Evolutionary conservation across 164 flowering plant species (phyloP), one percentile per base, ranked within the genome.

Genomic region (Annona squamosa): DNA sequence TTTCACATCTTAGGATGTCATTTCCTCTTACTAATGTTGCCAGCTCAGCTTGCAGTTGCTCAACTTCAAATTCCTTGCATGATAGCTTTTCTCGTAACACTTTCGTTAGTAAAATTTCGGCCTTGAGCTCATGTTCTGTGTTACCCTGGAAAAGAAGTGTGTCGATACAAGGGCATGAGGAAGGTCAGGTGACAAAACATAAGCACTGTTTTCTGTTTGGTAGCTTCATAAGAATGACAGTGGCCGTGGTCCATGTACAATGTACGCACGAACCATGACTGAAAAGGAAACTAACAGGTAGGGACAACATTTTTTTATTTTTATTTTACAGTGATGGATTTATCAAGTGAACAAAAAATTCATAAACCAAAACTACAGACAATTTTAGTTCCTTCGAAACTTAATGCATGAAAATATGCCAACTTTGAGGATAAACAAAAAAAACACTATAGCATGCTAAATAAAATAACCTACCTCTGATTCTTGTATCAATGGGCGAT

Each of bases 11-110:
- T 43, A 96, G 90, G 48, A 90, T 83, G 72, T 91, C 96, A 74
- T 85, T 85, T 9, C 91, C 91, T 81, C 94, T 86, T 45, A 88
- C 85, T 1, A 91, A 91, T 64, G 98, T 80, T 68, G 97, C 97
- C 62, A 93, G 76, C 79, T 93, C 98, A n/a, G 93, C 91, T 77
- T 87, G 91, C 77, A 90, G 74, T 81, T 88, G 95, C 80, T 96
- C 98, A 42, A 91, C 77, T 76, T 96, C 97, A 75, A 77, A 67
- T 78, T 92, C 91, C 75, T 87, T 87, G n/a, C 87, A 86, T 52
- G 83, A 85, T 70, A 93, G 77, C 84, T 91, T 96, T 78, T 96
- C 98, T 63, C 86, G 81, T 69, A 96, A 76, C 61, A 87, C 73
- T 72, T 79, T 89, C 17, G 98, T 91, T n/a, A 96, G 56, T n/a